Evolutionary conservation across 257 asterid species (phyloP).

Genomic region (Solanum sitiens): DNA sequence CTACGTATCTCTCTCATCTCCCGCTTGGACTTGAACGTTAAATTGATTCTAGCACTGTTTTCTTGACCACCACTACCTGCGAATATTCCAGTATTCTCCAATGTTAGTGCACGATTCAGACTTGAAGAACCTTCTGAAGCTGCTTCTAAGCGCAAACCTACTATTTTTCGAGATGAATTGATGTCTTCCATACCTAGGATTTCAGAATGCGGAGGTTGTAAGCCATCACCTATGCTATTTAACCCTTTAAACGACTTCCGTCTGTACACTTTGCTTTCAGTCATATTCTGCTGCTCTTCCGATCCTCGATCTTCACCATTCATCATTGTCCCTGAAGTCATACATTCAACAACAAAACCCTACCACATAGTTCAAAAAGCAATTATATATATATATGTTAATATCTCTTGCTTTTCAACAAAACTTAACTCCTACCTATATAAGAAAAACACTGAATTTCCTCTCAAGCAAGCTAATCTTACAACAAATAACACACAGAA

Average conservation of each 20-base stretch:
- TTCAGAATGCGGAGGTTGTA: slow-evolving; percentile 21
- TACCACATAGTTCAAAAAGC: not conserved
- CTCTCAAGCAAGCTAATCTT: not conserved
- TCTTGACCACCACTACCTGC: slow-evolving; percentile 33
- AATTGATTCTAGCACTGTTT: slow-evolving; percentile 41
- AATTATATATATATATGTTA: not conserved
- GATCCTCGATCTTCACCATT: slow-evolving; percentile 54
- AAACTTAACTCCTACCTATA: not conserved
- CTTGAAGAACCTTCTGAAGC: slow-evolving; percentile 41
- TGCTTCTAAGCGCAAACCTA: slow-evolving; percentile 20
- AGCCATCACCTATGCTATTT: slow-evolving; percentile 18
- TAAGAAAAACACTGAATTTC: not conserved
- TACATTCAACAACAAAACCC: slow-evolving; percentile 14
- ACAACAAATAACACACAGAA: not conserved
- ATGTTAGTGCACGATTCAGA: not conserved
- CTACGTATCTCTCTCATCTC: slow-evolving; percentile 60
- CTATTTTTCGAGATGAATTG: slow-evolving; percentile 16
- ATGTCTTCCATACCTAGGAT: slow-evolving; percentile 29
- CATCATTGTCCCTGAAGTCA: slow-evolving; percentile 25
- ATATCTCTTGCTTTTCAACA: not conserved
- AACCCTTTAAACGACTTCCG: slow-evolving; percentile 55
- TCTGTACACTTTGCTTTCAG: slow-evolving; percentile 56
- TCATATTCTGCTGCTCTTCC: slow-evolving; percentile 33
- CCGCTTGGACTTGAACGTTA: slow-evolving; percentile 50
- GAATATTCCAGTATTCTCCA: slow-evolving; percentile 15